phyloP scores from a whole-genome alignment of 768 basidiomycete species.

The Pisolithus albus region DNA sequence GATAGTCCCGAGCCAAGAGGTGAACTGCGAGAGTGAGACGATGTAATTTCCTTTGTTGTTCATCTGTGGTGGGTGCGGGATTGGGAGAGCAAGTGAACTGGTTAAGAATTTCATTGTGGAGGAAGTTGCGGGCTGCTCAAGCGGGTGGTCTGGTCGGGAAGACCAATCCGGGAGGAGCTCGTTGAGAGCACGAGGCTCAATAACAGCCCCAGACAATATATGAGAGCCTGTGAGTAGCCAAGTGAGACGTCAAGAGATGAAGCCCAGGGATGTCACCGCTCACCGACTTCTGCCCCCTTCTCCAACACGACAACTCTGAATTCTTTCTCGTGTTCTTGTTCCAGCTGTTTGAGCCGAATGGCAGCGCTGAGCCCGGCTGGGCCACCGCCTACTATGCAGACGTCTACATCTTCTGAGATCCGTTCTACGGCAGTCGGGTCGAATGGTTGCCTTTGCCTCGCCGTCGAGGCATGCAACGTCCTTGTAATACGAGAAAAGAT shows the following conservation, averaged over 20 bases:
- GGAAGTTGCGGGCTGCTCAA: conserved; percentile 71
- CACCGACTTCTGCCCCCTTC: conserved; percentile 90
- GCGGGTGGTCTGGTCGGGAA: conserved; percentile 58
- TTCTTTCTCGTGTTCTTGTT: conserved; percentile 69
- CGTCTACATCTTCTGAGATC: conserved; percentile 87
- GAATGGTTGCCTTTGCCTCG: conserved; percentile 30
- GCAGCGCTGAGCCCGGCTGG: conserved; percentile 96
- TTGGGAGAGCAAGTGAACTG: conserved; percentile 55
- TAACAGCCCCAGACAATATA: conserved; percentile 91
- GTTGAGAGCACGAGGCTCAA: conserved; percentile 86
- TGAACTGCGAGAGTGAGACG: conserved; percentile 80
- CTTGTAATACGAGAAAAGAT: conserved; percentile 4
- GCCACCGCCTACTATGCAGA: conserved; percentile 94
- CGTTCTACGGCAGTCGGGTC: conserved; percentile 66
- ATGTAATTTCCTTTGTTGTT: conserved; percentile 91
- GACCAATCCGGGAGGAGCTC: conserved; percentile 88
- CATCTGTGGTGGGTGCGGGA: conserved; percentile 98
- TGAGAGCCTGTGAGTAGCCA: conserved; percentile 60
- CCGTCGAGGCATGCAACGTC: conserved; percentile 11
- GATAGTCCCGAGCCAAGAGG: conserved; percentile 80
- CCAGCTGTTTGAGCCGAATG: conserved; percentile 90
- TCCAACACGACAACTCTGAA: conserved; percentile 91
- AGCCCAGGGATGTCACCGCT: conserved; percentile 23
- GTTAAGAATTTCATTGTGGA: conserved; percentile 87
- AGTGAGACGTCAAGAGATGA: background rate